A percentile compares a stretch with the other conserved stretches of the same genome.
Evolutionary conservation across 2,329 filamentous ascomycete genomes (phyloP).

Genomic region (Drechslerella stenobrocha): DNA sequence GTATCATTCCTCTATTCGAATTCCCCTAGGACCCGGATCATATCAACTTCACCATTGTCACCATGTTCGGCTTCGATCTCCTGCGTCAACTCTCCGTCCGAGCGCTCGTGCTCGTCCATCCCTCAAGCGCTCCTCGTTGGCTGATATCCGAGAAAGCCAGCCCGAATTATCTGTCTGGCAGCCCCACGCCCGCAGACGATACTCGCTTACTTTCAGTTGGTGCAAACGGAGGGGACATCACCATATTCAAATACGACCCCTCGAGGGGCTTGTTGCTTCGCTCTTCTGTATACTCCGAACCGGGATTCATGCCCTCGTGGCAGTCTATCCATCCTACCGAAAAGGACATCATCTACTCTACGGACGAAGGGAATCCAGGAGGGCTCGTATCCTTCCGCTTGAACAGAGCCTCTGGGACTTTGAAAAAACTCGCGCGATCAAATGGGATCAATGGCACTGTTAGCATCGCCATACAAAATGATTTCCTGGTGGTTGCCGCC

Average conservation of each 20-base stretch:
- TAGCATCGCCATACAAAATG: conserved; percentile 25
- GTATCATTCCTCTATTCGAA: neutral
- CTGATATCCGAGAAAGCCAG: neutral
- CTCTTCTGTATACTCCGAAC: conserved; percentile 21
- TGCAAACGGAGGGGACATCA: conserved; percentile 27
- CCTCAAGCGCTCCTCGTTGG: neutral
- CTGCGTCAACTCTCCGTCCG: conserved; percentile 26
- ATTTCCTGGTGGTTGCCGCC: conserved; percentile 21
- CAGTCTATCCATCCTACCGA: conserved; percentile 25
- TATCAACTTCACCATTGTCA: conserved; percentile 5
- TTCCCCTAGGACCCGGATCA: no score
- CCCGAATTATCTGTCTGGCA: conserved; percentile 2
- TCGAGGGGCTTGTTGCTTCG: conserved; percentile 8
- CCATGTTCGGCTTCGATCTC: conserved; percentile 27
- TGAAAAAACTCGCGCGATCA: conserved; percentile 22
- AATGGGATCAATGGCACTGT: conserved; percentile 44
- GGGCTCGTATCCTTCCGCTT: conserved; percentile 28
- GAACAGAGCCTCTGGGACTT: conserved; percentile 7
- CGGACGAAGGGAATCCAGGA: conserved; percentile 34
- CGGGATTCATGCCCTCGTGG: conserved; percentile 32
- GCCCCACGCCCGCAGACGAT: conserved; percentile 3
- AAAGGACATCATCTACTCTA: conserved; percentile 25
- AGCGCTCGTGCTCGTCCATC: conserved; percentile 13
- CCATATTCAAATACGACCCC: conserved; percentile 38
- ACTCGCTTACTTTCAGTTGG: conserved; percentile 29